Base-by-base conservation (phyloP, 2,329 filamentous ascomycete genomes). In the Fusarium sp. region DNA sequence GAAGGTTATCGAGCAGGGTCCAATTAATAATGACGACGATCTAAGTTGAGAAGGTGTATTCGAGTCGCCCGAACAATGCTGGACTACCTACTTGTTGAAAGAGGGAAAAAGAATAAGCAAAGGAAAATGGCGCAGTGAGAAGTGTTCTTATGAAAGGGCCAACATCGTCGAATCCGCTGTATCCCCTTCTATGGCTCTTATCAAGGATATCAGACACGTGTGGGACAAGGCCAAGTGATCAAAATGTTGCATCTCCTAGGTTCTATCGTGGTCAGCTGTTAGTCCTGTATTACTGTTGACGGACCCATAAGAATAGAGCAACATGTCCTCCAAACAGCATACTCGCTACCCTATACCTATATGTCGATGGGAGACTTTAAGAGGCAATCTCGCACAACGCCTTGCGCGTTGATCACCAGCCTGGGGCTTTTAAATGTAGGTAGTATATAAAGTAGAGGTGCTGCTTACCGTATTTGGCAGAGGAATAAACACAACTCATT, bases 61-160 rank as follows among this genome's bases (percentile, higher is more conserved):
- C n/a, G 20, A 31, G 52, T 44, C 35, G 24, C 48, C 31, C 18
- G 24, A 47, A 33, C n/a, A 17, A 41, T 41, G 13, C 24, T 41
- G 31, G 26, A 67, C 55, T 26, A 31, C 5, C 15, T 33, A 51
- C 45, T 48, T 31, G 26, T 26, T 24, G 10, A 41, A 52, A 45
- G 41, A n/a, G 41, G 28, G 20, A 28, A 24, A 54, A n/a, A 44
- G n/a, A 51, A 36, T 14, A 11, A 41, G 52, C 17, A 58, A 42
- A 38, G 15, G 26, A 66, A 63, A 74, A 73, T 49, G 60, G 54
- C 72, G 72, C 57, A 75, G 55, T 45, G 49, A 61, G 42, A 39
- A 44, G 49, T 55, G 36, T 41, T 59, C 15, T 58, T 56, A 24
- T 60, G 31, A 22, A 20, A 28, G 47, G 22, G 15, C 26, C 47